Evolutionary conservation across 2,329 filamentous ascomycete species (phyloP).

Genomic region (Calonectria fujianensis): DNA sequence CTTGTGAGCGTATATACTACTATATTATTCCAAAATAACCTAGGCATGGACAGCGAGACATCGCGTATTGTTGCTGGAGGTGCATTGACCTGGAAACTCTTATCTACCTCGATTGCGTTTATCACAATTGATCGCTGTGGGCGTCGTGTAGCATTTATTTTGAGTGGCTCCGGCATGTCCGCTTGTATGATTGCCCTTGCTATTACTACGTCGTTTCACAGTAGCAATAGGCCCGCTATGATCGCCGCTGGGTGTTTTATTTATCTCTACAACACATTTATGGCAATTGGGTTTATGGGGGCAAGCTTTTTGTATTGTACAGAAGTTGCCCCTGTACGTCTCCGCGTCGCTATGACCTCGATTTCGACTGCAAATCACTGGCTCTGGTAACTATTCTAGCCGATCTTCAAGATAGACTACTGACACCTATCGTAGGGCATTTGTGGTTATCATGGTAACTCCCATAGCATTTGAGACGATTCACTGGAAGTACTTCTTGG

Average conservation of each 20-base stretch:
- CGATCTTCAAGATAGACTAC: background rate
- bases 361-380: constrained; percentile 12
- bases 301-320: constrained; percentile 5
- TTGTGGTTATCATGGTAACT: constrained; percentile 6
- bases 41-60: background rate
- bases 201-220: background rate
- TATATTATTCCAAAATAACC: background rate
- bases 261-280: background rate
- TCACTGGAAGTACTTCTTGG: background rate
- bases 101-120: background rate
- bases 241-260: background rate
- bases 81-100: background rate
- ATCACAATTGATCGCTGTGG: constrained; percentile 12
- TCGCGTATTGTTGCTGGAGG: background rate
- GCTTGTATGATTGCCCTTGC: constrained; percentile 10
- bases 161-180: background rate
- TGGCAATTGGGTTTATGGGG: constrained; percentile 5
- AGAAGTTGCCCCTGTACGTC: background rate
- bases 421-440: background rate
- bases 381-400: background rate
- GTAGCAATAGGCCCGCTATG: background rate
- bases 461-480: constrained; percentile 2
- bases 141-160: background rate
- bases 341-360: background rate
- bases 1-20: constrained; percentile 4